These are phyloP conservation scores for Meredithiella fracta DNA, from an alignment of 2,329 filamentous ascomycete genomes.

Conservation along the genomic window DNA sequence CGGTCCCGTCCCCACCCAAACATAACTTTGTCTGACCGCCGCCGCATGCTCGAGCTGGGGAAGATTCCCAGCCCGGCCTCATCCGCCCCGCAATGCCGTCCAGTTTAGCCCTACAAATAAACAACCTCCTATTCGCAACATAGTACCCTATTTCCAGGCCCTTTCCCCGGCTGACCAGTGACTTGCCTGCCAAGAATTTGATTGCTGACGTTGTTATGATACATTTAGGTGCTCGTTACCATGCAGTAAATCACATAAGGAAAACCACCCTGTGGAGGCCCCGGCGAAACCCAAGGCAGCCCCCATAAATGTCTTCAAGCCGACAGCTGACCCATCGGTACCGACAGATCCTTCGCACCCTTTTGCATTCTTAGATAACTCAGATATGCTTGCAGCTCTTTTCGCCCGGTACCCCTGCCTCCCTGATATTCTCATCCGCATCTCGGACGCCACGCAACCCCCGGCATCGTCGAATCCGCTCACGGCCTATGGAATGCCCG, in stretches of 20 bases:
- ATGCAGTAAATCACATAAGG: slow-evolving; percentile 37
- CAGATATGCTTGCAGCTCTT: slow-evolving; percentile 31
- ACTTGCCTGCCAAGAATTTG: too few relatives aligned
- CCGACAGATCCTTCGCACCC: slow-evolving; percentile 23
- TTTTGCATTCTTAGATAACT: slow-evolving; percentile 35
- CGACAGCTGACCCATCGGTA: slow-evolving; percentile 11
- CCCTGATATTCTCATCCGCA: slow-evolving; percentile 29
- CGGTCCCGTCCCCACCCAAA: not conserved
- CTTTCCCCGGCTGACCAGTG: not conserved
- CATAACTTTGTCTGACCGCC: not conserved
- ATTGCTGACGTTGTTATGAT: too few relatives aligned
- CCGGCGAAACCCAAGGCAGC: slow-evolving; percentile 19
- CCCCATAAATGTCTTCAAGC: slow-evolving; percentile 12
- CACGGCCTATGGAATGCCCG: slow-evolving; percentile 13
- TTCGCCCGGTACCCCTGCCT: slow-evolving; percentile 38
- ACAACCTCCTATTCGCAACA: not conserved
- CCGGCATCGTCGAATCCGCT: slow-evolving; percentile 19
- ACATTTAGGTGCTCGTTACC: slow-evolving; percentile 37
- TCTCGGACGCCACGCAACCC: slow-evolving; percentile 34
- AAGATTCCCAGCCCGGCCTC: not conserved
- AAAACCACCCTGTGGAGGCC: slow-evolving; percentile 30
- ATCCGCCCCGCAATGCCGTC: not conserved
- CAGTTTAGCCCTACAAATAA: not conserved
- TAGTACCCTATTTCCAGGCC: not conserved
- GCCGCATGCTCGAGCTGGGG: not conserved